Conservation (phyloP, 352 stramenopile genomes). For the Globisporangium canariense region DNA sequence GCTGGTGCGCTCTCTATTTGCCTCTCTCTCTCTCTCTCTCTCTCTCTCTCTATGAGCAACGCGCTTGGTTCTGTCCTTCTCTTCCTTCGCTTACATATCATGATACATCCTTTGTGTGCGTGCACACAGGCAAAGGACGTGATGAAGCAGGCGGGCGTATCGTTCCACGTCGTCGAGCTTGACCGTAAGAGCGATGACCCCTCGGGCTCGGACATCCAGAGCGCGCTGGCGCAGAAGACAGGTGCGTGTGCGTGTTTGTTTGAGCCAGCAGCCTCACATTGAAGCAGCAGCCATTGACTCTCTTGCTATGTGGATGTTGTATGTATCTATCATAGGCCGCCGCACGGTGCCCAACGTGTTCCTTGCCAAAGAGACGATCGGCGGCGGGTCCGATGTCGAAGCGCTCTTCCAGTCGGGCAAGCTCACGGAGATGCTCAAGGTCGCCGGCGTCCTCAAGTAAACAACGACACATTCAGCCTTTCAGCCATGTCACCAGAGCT, state of each 20-base stretch:
- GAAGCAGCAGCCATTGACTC: not conserved
- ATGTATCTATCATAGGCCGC: slow-evolving; percentile 60
- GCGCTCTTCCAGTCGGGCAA: slow-evolving; percentile 80
- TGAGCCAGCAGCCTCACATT: not conserved
- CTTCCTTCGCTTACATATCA: too few species aligned
- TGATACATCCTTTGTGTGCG: not conserved
- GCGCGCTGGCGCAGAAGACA: slow-evolving; percentile 79
- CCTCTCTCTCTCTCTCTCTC: too few species aligned
- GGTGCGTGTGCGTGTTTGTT: slow-evolving; percentile 52
- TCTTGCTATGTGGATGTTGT: not conserved
- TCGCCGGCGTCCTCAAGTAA: slow-evolving; percentile 35
- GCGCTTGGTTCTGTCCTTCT: not conserved
- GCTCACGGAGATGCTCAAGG: slow-evolving; percentile 86
- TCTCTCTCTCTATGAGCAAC: too few species aligned
- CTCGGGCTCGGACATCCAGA: slow-evolving; percentile 85
- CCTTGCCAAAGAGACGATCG: slow-evolving; percentile 91
- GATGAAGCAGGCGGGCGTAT: slow-evolving; percentile 54
- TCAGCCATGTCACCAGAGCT: too few species aligned
- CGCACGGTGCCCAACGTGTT: slow-evolving; percentile 97
- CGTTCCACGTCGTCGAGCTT: slow-evolving; percentile 68
- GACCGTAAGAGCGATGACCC: slow-evolving; percentile 51
- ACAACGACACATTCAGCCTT: too few species aligned
- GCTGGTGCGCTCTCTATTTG: slow-evolving; percentile 28
- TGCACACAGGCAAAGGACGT: slow-evolving; percentile 76
- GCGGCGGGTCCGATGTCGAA: slow-evolving; percentile 93